Evolutionary conservation across 2,329 filamentous ascomycete genomes (phyloP).

Genomic region (Hymenoscyphus linearis): DNA sequence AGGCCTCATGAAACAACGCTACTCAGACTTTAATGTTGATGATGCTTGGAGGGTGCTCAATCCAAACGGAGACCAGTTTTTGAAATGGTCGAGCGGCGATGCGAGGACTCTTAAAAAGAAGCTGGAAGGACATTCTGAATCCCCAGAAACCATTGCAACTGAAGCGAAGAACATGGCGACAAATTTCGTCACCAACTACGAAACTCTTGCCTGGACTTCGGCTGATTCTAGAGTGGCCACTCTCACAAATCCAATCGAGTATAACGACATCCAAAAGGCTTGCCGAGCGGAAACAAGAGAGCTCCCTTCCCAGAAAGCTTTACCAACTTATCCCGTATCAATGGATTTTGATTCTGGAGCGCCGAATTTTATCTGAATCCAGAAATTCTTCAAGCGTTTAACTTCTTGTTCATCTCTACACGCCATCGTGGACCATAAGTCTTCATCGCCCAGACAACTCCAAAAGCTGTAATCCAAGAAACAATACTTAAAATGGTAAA

Average conservation of each 20-base stretch:
- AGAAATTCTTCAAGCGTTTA: slow-evolving; percentile 14
- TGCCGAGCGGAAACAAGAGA: neutral
- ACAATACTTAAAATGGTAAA: slow-evolving; percentile 58
- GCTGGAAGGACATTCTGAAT: slow-evolving; percentile 18
- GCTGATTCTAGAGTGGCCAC: slow-evolving; percentile 10
- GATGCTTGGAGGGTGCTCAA: slow-evolving; percentile 14
- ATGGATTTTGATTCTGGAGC: neutral
- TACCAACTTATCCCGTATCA: neutral
- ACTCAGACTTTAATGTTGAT: slow-evolving; percentile 15
- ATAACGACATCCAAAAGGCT: slow-evolving; percentile 4
- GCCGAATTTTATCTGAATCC: slow-evolving; percentile 9
- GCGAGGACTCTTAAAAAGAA: slow-evolving; percentile 17
- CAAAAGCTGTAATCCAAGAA: slow-evolving; percentile 50
- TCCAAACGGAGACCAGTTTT: slow-evolving; percentile 8
- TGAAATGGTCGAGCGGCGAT: slow-evolving; percentile 15
- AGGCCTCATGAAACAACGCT: slow-evolving; percentile 20
- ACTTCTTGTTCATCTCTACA: slow-evolving; percentile 48
- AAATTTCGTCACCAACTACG: neutral
- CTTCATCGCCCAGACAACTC: slow-evolving; percentile 55
- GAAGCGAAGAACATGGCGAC: slow-evolving; percentile 12
- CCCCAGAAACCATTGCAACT: slow-evolving; percentile 7
- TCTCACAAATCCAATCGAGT: slow-evolving; percentile 8
- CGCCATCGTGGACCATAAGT: slow-evolving; percentile 60
- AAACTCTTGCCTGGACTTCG: slow-evolving; percentile 7
- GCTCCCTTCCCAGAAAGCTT: neutral